Base-by-base conservation (phyloP, 225 moss, liverwort and hornwort species). In the Takakia lepidozioides region DNA sequence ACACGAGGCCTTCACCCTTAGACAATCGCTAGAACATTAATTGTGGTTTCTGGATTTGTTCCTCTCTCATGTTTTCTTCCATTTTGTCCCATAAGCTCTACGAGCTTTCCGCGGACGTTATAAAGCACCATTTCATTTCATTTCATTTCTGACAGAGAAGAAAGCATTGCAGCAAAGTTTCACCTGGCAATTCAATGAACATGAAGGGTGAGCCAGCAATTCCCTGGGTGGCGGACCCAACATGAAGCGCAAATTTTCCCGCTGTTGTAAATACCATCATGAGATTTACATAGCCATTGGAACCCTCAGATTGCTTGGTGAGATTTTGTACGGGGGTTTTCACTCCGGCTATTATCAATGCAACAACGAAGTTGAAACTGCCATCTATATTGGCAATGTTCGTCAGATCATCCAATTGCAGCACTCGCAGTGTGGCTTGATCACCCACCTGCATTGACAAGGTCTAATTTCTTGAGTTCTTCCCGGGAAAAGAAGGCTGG, bases 241-340 rank as follows among this genome's bases (percentile, higher is more conserved):
- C 40, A n/a, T 40, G 40, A 16, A 40, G 8, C 1, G 40, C 16
- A 40, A 2, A 40, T 16, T 19, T 40, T n/a, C 40, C 40, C 40
- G 8, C 40, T 19, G 19, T 19, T 40, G 40, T 40, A 40, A 40
- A 40, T 16, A 40, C 40, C 40, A 40, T 40, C 40, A 40, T 40
- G 40, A 40, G 1, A 40, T 40, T 40, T 16, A 40, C 3, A 16
- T 16, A 4, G 17, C 40, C 40, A 18, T 40, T 40, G 16, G 40
- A 2, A 40, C 39, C 40, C 40, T 40, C 40, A 40, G 16, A 40
- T 10, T 16, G 16, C 40, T 19, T 40, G 40, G 40, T 40, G 17
- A 40, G 2, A n/a, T 40, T 40, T 19, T 40, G 3, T 19, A 40
- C 40, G 16, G 0, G 10, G 19, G 19, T 19, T 5, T 16, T 4